Evolutionary conservation across 2,329 filamentous ascomycete species (phyloP).

Genomic region (Thyridium curvatum): DNA sequence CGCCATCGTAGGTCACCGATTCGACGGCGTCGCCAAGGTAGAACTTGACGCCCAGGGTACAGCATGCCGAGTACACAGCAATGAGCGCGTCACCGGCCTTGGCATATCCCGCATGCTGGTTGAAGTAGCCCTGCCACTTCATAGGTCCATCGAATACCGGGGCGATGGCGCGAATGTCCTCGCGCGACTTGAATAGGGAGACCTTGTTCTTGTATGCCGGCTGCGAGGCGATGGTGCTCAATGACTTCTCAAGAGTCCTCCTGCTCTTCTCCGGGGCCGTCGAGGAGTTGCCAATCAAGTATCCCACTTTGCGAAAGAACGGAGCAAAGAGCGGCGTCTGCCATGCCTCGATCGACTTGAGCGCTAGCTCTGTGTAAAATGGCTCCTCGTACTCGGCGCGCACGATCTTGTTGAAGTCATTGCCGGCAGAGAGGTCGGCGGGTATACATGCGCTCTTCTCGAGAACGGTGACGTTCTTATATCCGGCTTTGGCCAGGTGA

Average conservation of each 20-base stretch:
- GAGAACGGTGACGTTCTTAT: constrained; percentile 4
- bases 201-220: constrained; percentile 33
- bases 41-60: constrained; percentile 22
- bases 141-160: constrained; percentile 44
- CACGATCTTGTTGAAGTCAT: constrained; percentile 57
- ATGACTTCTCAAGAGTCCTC: constrained; percentile 34
- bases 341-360: constrained; percentile 49
- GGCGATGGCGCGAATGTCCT: constrained; percentile 33
- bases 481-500: constrained; percentile 1
- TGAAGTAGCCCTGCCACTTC: constrained; percentile 53
- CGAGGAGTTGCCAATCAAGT: constrained; percentile 42
- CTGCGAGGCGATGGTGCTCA: constrained; percentile 30
- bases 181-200: constrained; percentile 18
- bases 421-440: constrained; percentile 41
- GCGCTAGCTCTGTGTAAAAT: constrained; percentile 47
- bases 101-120: constrained; percentile 49
- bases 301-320: constrained; percentile 39
- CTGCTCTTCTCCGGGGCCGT: constrained; percentile 39
- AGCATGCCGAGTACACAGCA: constrained; percentile 35
- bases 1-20: constrained; percentile 11
- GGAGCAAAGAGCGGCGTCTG: constrained; percentile 45
- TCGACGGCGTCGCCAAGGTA: constrained; percentile 28
- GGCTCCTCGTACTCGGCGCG: constrained; percentile 52
- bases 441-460: constrained; percentile 1
- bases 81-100: constrained; percentile 46